phyloP scores from a whole-genome alignment of 1,139 yeast genomes.

The Tardiomyces depauwii region DNA sequence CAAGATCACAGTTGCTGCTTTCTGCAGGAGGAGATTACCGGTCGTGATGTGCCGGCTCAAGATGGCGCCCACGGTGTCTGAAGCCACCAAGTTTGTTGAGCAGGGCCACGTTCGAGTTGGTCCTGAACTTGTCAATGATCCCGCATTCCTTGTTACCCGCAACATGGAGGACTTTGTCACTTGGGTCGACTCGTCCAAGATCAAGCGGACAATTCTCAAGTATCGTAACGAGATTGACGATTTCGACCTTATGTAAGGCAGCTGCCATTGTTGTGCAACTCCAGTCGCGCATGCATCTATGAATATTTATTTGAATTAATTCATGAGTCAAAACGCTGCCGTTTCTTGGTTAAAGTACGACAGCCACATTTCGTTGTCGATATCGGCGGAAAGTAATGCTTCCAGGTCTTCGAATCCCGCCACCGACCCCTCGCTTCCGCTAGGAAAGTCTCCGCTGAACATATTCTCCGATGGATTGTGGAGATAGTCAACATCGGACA shows the following conservation, averaged over 20 bases:
- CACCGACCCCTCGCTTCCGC: not conserved
- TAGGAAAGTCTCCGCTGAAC: not conserved
- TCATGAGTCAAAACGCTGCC: not conserved
- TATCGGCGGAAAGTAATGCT: slow-evolving; percentile 10
- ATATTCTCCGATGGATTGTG: slow-evolving; percentile 1
- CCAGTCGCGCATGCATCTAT: too few species aligned
- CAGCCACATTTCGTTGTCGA: slow-evolving; percentile 12
- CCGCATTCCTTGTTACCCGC: slow-evolving; percentile 81
- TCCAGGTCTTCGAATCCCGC: slow-evolving; percentile 8
- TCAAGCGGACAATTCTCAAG: slow-evolving; percentile 78
- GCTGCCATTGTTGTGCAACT: too few species aligned
- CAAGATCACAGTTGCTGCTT: slow-evolving; percentile 80
- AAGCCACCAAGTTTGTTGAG: slow-evolving; percentile 85
- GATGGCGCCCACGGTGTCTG: slow-evolving; percentile 85
- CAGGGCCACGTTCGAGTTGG: slow-evolving; percentile 98
- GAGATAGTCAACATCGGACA: slow-evolving; percentile 1
- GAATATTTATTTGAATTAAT: too few species aligned
- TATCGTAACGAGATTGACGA: slow-evolving; percentile 57
- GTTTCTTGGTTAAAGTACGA: slow-evolving; percentile 7
- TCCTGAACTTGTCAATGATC: slow-evolving; percentile 89
- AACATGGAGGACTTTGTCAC: slow-evolving; percentile 94
- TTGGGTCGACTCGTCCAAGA: slow-evolving; percentile 94
- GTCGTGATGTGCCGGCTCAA: slow-evolving; percentile 91
- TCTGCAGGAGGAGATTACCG: slow-evolving; percentile 86
- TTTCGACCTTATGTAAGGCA: slow-evolving; percentile 20